Base-by-base conservation (phyloP, 1,284 basidiomycete species). In the Lentinus polychrous region DNA sequence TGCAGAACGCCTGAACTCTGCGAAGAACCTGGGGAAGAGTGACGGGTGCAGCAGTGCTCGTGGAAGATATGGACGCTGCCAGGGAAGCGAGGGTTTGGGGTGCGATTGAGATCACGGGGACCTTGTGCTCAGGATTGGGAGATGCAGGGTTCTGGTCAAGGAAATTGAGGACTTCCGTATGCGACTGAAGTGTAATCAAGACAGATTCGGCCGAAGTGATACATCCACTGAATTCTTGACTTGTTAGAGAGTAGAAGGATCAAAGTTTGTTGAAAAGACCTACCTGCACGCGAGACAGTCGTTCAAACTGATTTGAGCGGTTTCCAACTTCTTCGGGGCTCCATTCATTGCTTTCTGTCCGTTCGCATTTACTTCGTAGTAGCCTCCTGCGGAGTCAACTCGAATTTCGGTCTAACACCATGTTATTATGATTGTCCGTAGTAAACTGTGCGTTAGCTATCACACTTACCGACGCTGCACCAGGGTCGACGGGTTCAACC, bases 161-260 rank as follows among this genome's bases (percentile, higher is more conserved):
- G 57, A 90, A 86, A 45, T 77, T 77, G 38, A 94, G 76, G 1
- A 99, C 91, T 66, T 99, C 94, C 20, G 83, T 81, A 62, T 97
- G 94, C 12, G 91, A 95, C 67, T 99, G 96, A 52, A 96, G 79
- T n/a, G 92, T 94, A 63, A 99, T 96, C 50, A 99, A 79, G 33
- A 99, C 86, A 11, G 91, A 95, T 73, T 99, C 95, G 32, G 95
- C 95, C 42, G 94, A 96, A 1, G 95, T 99, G 60, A 99, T 98
- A 62, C 95, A 99, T 1, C 95, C 95, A 53, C 94, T 96, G 57
- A 2, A 22, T 5, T 20, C 45, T 49, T 38, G n/a, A 48, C 52
- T 47, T 37, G 37, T 50, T 45, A 43, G 53, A 47, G 18, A 23
- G 18, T 17, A 43, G 8, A 31, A 18, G 43, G 14, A 43, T 39